A percentile compares a stretch with the other conserved stretches of the same genome.
Evolutionary conservation across 1,284 basidiomycete species (phyloP).

Genomic region (Gymnopus androsaceus): DNA sequence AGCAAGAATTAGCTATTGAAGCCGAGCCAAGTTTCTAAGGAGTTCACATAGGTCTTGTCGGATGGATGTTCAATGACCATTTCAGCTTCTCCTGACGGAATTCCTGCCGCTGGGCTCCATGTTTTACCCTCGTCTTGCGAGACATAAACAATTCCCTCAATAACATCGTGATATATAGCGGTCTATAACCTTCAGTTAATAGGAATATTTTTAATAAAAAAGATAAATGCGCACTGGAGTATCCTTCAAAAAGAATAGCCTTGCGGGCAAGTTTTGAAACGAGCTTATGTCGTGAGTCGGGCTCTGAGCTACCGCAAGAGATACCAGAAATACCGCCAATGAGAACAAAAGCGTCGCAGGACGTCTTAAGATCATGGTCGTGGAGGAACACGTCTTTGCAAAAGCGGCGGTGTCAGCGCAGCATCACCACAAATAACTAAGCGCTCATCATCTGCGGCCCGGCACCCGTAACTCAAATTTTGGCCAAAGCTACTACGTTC

Average conservation of each 20-base stretch:
- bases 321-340: conserved; percentile 18
- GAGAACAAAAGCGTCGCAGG: no score
- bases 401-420: no score
- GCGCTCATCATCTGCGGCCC: no score
- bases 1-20: conserved; percentile 3
- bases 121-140: conserved; percentile 90
- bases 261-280: conserved; percentile 78
- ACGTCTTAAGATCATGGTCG: no score
- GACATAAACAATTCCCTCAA: conserved; percentile 70
- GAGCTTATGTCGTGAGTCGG: conserved; percentile 44
- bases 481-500: no score
- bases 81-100: conserved; percentile 63
- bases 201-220: not conserved
- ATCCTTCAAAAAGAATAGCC: conserved; percentile 93
- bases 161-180: conserved; percentile 82
- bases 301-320: conserved; percentile 26
- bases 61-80: conserved; percentile 89
- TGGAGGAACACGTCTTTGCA: no score
- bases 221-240: conserved; percentile 57
- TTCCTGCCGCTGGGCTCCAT: conserved; percentile 68
- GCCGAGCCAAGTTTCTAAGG: not conserved
- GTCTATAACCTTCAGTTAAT: conserved; percentile 43
- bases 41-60: conserved; percentile 71
- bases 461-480: no score
- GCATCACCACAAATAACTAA: no score